Percentiles rank a stretch among this genome's conserved stretches.
phyloP scores from a whole-genome alignment of 495 filamentous ascomycete species.

The Penicillium mononematosum region DNA sequence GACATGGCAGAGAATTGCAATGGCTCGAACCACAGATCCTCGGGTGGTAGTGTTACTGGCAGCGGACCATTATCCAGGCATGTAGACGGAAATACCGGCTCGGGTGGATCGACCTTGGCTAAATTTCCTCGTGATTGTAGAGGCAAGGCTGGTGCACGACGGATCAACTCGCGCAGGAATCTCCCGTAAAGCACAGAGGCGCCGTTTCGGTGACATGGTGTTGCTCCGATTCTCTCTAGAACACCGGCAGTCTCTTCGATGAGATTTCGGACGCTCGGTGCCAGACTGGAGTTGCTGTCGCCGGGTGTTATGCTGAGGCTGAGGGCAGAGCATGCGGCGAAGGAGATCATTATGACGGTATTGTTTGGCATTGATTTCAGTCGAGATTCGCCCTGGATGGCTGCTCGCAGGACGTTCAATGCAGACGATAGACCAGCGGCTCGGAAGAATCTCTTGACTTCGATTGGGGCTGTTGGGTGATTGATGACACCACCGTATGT shows the following conservation, averaged over 20 bases:
- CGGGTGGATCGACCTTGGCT: constrained; percentile 11
- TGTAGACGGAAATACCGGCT: constrained; percentile 17
- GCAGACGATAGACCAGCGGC: constrained; percentile 67
- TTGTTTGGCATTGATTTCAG: constrained; percentile 77
- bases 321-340: constrained; percentile 68
- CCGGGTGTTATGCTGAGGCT: constrained; percentile 59
- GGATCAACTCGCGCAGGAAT: constrained; percentile 59
- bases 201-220: constrained; percentile 62
- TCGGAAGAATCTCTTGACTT: constrained; percentile 70
- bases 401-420: constrained; percentile 69
- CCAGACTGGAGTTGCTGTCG: constrained; percentile 54
- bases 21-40: constrained; percentile 49
- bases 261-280: constrained; percentile 64
- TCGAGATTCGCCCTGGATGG: constrained; percentile 66
- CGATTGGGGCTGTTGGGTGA: constrained; percentile 65
- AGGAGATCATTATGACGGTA: constrained; percentile 74
- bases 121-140: constrained; percentile 12
- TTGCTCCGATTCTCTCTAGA: constrained; percentile 64
- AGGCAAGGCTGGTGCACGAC: constrained; percentile 30
- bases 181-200: constrained; percentile 61
- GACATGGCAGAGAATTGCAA: constrained; percentile 68
- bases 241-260: constrained; percentile 70
- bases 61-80: constrained; percentile 17
- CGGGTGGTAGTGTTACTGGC: constrained; percentile 16
- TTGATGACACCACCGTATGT: constrained; percentile 75